Evolutionary conservation across 164 flowering plant species (phyloP), one percentile per base, ranked within the genome.

Genomic region (Saururus chinensis): DNA sequence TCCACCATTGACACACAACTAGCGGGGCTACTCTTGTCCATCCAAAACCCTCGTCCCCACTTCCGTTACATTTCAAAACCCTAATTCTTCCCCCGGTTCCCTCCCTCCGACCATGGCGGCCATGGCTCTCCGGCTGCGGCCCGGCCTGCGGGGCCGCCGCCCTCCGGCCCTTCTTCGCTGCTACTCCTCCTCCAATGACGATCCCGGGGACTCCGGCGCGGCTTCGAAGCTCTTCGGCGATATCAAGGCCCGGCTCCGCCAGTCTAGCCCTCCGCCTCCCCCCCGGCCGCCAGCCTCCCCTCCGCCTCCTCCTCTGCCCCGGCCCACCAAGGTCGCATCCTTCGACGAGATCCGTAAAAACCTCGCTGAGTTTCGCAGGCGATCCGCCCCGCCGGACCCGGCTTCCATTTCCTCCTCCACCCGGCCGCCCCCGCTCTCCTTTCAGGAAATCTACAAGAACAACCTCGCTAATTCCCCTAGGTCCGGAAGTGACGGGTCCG

Each of bases 331-430:
- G 25, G 49, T 26, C 41, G 66, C 66, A 9, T 68, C 79, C 7
- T 21, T 76, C 0, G 80, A 81, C 1, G 87, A 84, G 59, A 81
- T 88, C 61, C 74, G 75, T 1, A 71, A 74, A 45, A 81, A 77
- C 48, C 81, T 88, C 65, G 61, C 84, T 40, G 79, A 78, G 60
- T 88, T 78, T 64, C 82, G 82, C 49, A 69, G 64, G 10, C 70
- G 77, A 56, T 55, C 86, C 41, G 56, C 80, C 13, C 64, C 77
- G 0, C 70, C 76, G 24, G 20, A 19, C 40, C 56, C 25, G 57
- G 55, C 41, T 63, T 64, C 40, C 48, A 9, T 37, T 4, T 67
- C 37, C 22, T 66, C 0, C 11, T 63, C 51, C n/a, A n/a, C n/a
- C 51, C 72, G 5, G 21, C 70, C 0, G 52, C 73, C 25, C 21